Evolutionary conservation across 1,284 basidiomycete genomes (phyloP).

Genomic region (Trametes pubescens): DNA sequence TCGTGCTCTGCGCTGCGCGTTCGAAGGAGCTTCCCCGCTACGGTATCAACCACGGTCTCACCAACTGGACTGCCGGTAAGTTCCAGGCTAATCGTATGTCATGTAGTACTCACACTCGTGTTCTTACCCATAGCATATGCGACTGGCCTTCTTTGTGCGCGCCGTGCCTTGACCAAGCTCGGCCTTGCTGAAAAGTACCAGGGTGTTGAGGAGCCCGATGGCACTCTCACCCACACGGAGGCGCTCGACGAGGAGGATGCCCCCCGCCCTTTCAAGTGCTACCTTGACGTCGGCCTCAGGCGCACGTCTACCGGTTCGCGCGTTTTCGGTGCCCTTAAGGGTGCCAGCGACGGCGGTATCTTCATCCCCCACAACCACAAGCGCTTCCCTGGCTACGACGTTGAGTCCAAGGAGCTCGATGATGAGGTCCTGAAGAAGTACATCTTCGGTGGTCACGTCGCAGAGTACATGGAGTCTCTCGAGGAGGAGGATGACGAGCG

Average conservation of each 20-base stretch:
- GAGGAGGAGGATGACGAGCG: slow-evolving; percentile 99
- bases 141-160: slow-evolving; percentile 95
- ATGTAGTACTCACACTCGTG: not conserved
- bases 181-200: slow-evolving; percentile 99
- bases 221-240: slow-evolving; percentile 86
- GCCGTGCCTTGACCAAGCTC: slow-evolving; percentile 95
- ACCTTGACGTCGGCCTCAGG: slow-evolving; percentile 98
- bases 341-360: slow-evolving; percentile 97
- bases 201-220: slow-evolving; percentile 94
- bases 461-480: slow-evolving; percentile 99
- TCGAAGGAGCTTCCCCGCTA: slow-evolving; percentile 95
- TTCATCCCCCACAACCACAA: slow-evolving; percentile 98
- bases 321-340: slow-evolving; percentile 99
- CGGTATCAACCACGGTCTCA: slow-evolving; percentile 98
- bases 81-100: not conserved
- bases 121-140: slow-evolving; percentile 79
- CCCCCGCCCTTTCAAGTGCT: slow-evolving; percentile 98
- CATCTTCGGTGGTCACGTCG: slow-evolving; percentile 97
- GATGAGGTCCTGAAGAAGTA: slow-evolving; percentile 97
- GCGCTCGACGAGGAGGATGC: slow-evolving; percentile 91
- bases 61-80: slow-evolving; percentile 96
- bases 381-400: slow-evolving; percentile 98
- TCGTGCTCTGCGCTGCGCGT: slow-evolving; percentile 87
- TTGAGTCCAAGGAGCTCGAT: slow-evolving; percentile 94
- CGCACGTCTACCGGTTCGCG: slow-evolving; percentile 98